Evolutionary conservation across 2,329 filamentous ascomycete genomes (phyloP).

Genomic region (Aureobasidium pullulans): DNA sequence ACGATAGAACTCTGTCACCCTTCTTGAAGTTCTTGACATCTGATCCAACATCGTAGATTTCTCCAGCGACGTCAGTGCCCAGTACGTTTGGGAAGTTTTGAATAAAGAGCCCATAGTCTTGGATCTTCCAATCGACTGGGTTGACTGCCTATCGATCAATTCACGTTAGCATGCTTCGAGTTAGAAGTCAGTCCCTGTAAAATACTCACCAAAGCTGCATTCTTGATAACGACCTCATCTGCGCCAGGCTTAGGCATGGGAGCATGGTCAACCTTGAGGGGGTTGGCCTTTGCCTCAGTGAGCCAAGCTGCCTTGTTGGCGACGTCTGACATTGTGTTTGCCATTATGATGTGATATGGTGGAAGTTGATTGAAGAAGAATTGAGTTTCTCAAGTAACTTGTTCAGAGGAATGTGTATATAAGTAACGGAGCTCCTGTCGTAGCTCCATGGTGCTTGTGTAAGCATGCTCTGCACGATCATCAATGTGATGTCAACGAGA

Average conservation of each 20-base stretch:
- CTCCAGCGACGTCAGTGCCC: slow-evolving; percentile 32
- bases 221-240: slow-evolving; percentile 29
- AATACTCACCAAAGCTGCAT: slow-evolving; percentile 21
- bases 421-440: background rate
- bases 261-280: slow-evolving; percentile 22
- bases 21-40: slow-evolving; percentile 41
- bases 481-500: background rate
- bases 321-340: slow-evolving; percentile 6
- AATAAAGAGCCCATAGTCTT: slow-evolving; percentile 27
- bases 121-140: slow-evolving; percentile 33
- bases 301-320: slow-evolving; percentile 18
- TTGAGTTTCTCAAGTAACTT: too few relatives aligned
- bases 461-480: background rate
- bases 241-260: slow-evolving; percentile 26
- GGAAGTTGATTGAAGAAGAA: background rate
- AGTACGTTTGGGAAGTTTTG: slow-evolving; percentile 29
- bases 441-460: background rate
- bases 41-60: slow-evolving; percentile 30
- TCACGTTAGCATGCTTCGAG: too few relatives aligned
- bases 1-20: slow-evolving; percentile 43
- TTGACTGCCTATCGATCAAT: slow-evolving; percentile 25
- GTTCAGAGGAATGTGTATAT: background rate
- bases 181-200: too few relatives aligned
- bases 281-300: slow-evolving; percentile 6
- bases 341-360: slow-evolving; percentile 9